Evolutionary conservation across 2,329 filamentous ascomycete genomes (phyloP).

Genomic region (Fonsecaea nubica): DNA sequence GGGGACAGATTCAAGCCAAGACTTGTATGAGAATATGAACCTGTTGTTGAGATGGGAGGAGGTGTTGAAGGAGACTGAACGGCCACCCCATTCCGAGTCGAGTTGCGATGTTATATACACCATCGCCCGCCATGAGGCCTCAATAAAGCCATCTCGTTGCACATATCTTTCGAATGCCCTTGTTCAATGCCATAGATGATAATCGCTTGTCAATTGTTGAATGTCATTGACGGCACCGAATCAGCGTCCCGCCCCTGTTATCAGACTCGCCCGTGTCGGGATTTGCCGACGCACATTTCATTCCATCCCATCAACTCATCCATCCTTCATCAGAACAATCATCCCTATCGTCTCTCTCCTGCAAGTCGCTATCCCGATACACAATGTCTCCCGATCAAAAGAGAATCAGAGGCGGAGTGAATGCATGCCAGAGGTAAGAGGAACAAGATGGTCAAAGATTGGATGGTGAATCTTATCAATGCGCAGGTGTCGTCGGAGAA

Average conservation of each 20-base stretch:
- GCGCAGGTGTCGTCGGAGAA: constrained; percentile 29
- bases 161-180: background rate
- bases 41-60: background rate
- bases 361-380: background rate
- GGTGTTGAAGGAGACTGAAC: constrained; percentile 10
- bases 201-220: background rate
- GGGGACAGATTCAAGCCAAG: background rate
- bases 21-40: background rate
- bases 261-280: constrained; percentile 8
- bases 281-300: constrained; percentile 9
- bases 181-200: background rate
- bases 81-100: constrained; percentile 7
- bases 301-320: background rate
- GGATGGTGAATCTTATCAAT: constrained; percentile 5
- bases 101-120: constrained; percentile 19
- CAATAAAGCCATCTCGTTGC: background rate
- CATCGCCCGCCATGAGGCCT: constrained; percentile 11
- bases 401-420: constrained; percentile 19
- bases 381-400: constrained; percentile 19
- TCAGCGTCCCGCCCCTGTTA: constrained; percentile 14
- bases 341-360: background rate
- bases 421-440: constrained; percentile 28
- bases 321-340: background rate
- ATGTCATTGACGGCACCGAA: constrained; percentile 1
- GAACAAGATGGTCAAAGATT: background rate